A percentile compares a stretch with the other conserved stretches of the same genome.
phyloP scores from a whole-genome alignment of 2,329 filamentous ascomycete genomes.

The Aaosphaeria pasadenensis region DNA sequence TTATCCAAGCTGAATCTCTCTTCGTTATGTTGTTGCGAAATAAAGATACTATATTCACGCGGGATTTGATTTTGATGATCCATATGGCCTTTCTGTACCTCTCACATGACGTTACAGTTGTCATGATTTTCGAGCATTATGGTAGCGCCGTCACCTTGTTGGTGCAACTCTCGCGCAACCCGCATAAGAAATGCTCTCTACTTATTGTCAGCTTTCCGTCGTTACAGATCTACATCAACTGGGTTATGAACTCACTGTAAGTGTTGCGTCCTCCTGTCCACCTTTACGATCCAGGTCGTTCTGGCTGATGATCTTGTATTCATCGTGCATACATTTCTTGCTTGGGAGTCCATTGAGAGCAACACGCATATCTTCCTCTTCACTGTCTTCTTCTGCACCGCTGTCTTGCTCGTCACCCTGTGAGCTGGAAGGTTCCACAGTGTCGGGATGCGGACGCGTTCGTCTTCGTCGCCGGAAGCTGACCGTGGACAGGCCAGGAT shows the following conservation, averaged over 20 bases:
- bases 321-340: constrained; percentile 57
- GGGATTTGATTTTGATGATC: background rate
- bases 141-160: constrained; percentile 10
- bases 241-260: constrained; percentile 46
- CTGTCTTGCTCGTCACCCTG: background rate
- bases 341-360: constrained; percentile 50
- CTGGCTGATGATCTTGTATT: constrained; percentile 59
- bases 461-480: constrained; percentile 20
- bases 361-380: constrained; percentile 38
- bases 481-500: constrained; percentile 43
- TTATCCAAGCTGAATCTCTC: no score
- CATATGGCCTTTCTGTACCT: background rate
- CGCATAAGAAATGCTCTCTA: constrained; percentile 18
- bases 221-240: no score
- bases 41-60: background rate
- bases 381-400: constrained; percentile 10
- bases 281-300: constrained; percentile 61
- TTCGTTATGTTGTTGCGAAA: background rate
- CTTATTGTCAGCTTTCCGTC: background rate
- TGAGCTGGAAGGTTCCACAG: background rate
- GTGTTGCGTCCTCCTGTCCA: constrained; percentile 56
- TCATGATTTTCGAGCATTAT: constrained; percentile 29
- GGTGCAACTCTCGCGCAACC: no score
- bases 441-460: constrained; percentile 2
- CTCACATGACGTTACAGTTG: constrained; percentile 27